Percentiles rank a stretch among this genome's conserved stretches.
Conservation (phyloP, 2,329 filamentous ascomycete genomes). For the Scedosporium dehoogii region DNA sequence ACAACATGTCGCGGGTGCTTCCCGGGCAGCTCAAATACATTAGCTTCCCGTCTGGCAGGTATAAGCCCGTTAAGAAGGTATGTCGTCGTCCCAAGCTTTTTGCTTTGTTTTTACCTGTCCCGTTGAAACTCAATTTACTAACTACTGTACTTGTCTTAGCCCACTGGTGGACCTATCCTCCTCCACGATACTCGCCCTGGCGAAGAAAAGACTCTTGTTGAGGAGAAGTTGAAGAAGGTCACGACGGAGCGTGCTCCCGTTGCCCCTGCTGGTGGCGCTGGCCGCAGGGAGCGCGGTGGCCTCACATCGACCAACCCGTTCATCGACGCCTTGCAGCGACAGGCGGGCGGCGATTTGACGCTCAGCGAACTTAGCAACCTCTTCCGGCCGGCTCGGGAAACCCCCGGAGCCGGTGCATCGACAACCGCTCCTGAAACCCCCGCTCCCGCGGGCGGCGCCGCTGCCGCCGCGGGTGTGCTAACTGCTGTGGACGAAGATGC, state of each 20-base stretch:
- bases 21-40: conserved; percentile 92
- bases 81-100: conserved; percentile 16
- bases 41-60: conserved; percentile 80
- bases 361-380: conserved; percentile 14
- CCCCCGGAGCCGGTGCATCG: conserved; percentile 10
- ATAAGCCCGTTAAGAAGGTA: conserved; percentile 85
- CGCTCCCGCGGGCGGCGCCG: conserved; percentile 32
- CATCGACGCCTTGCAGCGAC: conserved; percentile 32
- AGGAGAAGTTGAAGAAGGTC: conserved; percentile 85
- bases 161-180: conserved; percentile 89
- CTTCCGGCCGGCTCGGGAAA: background rate
- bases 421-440: conserved; percentile 13
- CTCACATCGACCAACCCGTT: conserved; percentile 20
- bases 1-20: conserved; percentile 94
- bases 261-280: conserved; percentile 24
- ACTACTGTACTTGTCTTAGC: conserved; percentile 40
- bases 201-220: conserved; percentile 70
- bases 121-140: conserved; percentile 19
- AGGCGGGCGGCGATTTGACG: conserved; percentile 21
- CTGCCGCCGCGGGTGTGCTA: conserved; percentile 65
- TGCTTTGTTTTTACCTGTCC: background rate
- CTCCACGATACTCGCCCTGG: conserved; percentile 73
- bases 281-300: conserved; percentile 22
- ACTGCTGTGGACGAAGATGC: conserved; percentile 82
- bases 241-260: conserved; percentile 52